These are phyloP conservation scores for Apiotrichum mycotoxinovorans DNA, from an alignment of 1,284 basidiomycete genomes.

Conservation along the genomic window DNA sequence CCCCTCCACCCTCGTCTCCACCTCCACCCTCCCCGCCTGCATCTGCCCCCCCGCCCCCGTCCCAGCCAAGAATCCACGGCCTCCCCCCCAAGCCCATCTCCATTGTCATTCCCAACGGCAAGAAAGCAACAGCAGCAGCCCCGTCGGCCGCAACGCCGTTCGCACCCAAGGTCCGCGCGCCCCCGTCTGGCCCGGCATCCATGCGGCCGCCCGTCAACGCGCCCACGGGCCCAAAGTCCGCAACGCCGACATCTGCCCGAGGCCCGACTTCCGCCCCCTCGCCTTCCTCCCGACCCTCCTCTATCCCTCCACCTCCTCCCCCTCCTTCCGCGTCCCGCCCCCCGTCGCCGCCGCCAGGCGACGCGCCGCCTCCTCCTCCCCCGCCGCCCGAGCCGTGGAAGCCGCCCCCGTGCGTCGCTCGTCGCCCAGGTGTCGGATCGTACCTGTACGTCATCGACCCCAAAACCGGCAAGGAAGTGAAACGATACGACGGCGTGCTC, in stretches of 20 bases:
- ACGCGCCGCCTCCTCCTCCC: slow-evolving; percentile 30
- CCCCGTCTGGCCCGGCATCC: background rate
- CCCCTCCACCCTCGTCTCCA: slow-evolving; percentile 20
- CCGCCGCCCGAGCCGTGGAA: slow-evolving; percentile 11
- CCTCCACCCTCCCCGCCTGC: slow-evolving; percentile 19
- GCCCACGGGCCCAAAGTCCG: background rate
- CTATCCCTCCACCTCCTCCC: background rate
- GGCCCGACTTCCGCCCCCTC: background rate
- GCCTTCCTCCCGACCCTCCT: background rate
- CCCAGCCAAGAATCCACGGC: slow-evolving; percentile 2
- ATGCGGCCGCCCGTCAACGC: background rate
- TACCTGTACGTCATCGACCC: slow-evolving; percentile 26
- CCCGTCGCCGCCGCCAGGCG: slow-evolving; percentile 5
- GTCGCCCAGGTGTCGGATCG: slow-evolving; percentile 32
- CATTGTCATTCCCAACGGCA: background rate
- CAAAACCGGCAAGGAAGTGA: slow-evolving; percentile 20
- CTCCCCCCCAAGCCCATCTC: slow-evolving; percentile 2
- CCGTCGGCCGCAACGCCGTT: background rate
- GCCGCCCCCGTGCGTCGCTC: slow-evolving; percentile 25
- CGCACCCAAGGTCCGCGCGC: background rate
- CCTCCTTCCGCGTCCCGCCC: slow-evolving; percentile 6
- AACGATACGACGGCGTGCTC: slow-evolving; percentile 38
- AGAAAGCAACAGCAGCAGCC: no score
- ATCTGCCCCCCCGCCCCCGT: slow-evolving; percentile 26
- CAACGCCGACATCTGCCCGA: background rate